These are phyloP conservation scores for Henningerozyma blattae DNA, from an alignment of 805 yeast species.

Conservation along the genomic window DNA sequence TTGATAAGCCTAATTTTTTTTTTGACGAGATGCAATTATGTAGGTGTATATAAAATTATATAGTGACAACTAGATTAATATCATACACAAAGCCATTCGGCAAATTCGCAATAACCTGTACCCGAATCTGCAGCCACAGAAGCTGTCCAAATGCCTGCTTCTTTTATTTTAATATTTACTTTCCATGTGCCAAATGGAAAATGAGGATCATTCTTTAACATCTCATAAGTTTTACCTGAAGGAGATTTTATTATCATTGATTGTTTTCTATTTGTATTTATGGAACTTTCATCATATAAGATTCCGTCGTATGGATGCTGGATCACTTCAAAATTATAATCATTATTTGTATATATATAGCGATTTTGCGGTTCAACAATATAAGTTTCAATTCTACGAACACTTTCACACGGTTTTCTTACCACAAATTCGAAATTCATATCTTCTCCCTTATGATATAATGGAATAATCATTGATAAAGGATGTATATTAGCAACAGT, in stretches of 20 bases:
- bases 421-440: slow-evolving; percentile 58
- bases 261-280: slow-evolving; percentile 27
- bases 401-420: slow-evolving; percentile 58
- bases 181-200: slow-evolving; percentile 47
- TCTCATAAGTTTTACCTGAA: slow-evolving; percentile 59
- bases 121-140: slow-evolving; percentile 69
- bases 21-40: not conserved
- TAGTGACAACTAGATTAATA: not conserved
- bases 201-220: slow-evolving; percentile 37
- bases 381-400: slow-evolving; percentile 64
- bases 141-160: slow-evolving; percentile 74
- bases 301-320: slow-evolving; percentile 51
- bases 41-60: not conserved
- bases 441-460: slow-evolving; percentile 53
- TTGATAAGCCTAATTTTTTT: too few species aligned
- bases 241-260: slow-evolving; percentile 74
- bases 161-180: slow-evolving; percentile 47
- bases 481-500: slow-evolving; percentile 51
- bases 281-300: slow-evolving; percentile 14
- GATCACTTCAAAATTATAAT: slow-evolving; percentile 51
- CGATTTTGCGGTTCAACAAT: slow-evolving; percentile 75
- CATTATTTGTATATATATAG: slow-evolving; percentile 40
- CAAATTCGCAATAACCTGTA: slow-evolving; percentile 58
- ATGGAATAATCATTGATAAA: slow-evolving; percentile 60
- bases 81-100: slow-evolving; percentile 68